Conservation (phyloP, 208 protist species). For the Leishmania mexicana region DNA sequence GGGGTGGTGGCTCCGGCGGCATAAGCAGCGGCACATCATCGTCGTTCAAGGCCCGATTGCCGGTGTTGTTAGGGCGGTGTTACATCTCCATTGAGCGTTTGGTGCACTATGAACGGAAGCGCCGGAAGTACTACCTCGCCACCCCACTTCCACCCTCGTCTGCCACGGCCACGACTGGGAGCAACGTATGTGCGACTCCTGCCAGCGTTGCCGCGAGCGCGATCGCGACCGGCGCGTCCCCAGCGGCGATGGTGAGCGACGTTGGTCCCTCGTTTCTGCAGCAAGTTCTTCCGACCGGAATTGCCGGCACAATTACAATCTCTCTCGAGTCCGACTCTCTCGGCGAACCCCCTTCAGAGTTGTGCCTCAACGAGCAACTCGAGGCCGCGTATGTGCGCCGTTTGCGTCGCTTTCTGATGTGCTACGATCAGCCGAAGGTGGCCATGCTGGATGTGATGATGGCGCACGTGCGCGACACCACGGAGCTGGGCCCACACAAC, state of each 20-base stretch:
- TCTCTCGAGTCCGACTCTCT: constrained; percentile 66
- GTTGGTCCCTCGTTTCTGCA: constrained; percentile 27
- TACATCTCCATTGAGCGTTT: constrained; percentile 69
- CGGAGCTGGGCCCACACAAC: constrained; percentile 23
- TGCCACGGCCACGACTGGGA: neutral
- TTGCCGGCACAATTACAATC: constrained; percentile 72
- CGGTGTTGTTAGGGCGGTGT: constrained; percentile 62
- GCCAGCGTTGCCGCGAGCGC: neutral
- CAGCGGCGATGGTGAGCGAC: constrained; percentile 4
- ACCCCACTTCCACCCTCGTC: constrained; percentile 21
- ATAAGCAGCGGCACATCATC: neutral
- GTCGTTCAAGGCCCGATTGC: neutral
- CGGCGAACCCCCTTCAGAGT: constrained; percentile 32
- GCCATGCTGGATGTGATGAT: constrained; percentile 71
- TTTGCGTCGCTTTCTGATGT: constrained; percentile 66
- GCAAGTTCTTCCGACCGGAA: constrained; percentile 33
- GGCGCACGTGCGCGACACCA: constrained; percentile 52
- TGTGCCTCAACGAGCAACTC: constrained; percentile 38
- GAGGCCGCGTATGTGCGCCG: constrained; percentile 49
- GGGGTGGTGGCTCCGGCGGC: neutral
- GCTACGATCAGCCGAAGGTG: constrained; percentile 51
- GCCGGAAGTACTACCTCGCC: constrained; percentile 42
- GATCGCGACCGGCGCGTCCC: neutral
- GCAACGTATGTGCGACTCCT: neutral
- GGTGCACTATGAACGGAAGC: constrained; percentile 49